Evolutionary conservation across 2,329 filamentous ascomycete species (phyloP), one percentile per base, ranked within the genome.

Genomic region (Trichophyton benhamiae): DNA sequence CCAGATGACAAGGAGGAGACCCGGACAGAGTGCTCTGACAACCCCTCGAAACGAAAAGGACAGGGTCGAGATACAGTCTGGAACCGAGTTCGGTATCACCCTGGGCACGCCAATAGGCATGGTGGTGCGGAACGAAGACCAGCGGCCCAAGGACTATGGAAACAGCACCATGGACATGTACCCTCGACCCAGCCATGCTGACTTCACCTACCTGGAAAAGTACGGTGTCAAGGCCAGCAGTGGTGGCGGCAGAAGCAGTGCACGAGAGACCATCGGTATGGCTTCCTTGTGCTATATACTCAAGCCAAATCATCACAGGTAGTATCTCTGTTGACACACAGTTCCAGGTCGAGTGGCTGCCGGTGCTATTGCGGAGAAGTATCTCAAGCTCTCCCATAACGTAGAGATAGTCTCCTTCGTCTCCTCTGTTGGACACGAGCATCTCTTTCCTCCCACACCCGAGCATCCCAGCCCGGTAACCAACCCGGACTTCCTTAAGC

Each of bases 171-270:
- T 96, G 84, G 89, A 97, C 75, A 78, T 85, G 65, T 97, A 87
- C 81, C 94, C 94, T 3, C 83, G 94, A 59, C 94, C 92, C 41
- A 90, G 86, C 72, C 94, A 97, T 76, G 92, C 94, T 63, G 92
- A 97, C 77, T 96, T 88, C 84, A 97, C 94, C 63, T 97, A 97
- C 77, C 81, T 96, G 64, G 89, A 96, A 75, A 97, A 97, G 78
- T 99, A 99, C 74, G 92, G 92, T 62, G 86, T 95, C 68, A 95
- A 95, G 79, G 91, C 94, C 42, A 89, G 85, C 72, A 91, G 86
- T 64, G 92, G 94, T 62, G 92, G 94, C 68, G 92, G 94, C 60
- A 83, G 94, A 65, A 91, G 87, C 72, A 91, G 87, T 72, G 94
- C 94, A n/a, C 82, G 92, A 66, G 92, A 97, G 81, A 97, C 92